Conservation (phyloP, 2,329 filamentous ascomycete species). For the Aureobasidium sp. region DNA sequence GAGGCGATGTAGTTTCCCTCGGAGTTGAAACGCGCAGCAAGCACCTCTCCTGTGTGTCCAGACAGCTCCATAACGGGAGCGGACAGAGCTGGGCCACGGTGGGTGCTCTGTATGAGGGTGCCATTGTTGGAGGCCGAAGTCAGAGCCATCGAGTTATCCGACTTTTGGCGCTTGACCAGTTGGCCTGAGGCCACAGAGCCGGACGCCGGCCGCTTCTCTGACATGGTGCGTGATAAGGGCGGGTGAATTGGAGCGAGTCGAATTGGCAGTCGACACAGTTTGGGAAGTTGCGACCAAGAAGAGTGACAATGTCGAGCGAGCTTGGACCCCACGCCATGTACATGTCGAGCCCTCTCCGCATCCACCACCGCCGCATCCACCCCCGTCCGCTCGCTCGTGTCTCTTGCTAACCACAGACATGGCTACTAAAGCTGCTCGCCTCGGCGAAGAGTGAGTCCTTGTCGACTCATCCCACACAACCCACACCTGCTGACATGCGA, state of each 20-base stretch:
- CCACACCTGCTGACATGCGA: constrained; percentile 24
- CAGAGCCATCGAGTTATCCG: constrained; percentile 49
- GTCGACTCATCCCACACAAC: background rate
- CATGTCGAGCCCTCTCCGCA: too few relatives aligned
- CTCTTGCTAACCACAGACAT: constrained; percentile 20
- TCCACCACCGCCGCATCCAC: background rate
- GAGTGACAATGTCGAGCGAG: background rate
- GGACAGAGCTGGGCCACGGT: constrained; percentile 73
- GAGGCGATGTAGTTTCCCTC: constrained; percentile 85
- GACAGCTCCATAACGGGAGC: constrained; percentile 91
- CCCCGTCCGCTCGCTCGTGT: background rate
- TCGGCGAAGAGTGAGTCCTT: constrained; percentile 65
- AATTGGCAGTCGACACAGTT: background rate
- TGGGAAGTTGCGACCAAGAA: background rate
- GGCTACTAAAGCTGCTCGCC: constrained; percentile 56
- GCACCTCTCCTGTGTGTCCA: constrained; percentile 71
- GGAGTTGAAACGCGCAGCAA: constrained; percentile 82
- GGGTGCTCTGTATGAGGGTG: constrained; percentile 56
- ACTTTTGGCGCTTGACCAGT: constrained; percentile 83
- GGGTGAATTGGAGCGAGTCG: background rate
- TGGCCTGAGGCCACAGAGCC: constrained; percentile 72
- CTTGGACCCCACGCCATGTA: background rate
- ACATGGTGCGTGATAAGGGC: background rate
- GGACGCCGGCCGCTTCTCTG: constrained; percentile 79
- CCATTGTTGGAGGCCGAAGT: constrained; percentile 50